phyloP scores from a whole-genome alignment of 371 early-diverging fungal species.

The Mucor ambiguus region DNA sequence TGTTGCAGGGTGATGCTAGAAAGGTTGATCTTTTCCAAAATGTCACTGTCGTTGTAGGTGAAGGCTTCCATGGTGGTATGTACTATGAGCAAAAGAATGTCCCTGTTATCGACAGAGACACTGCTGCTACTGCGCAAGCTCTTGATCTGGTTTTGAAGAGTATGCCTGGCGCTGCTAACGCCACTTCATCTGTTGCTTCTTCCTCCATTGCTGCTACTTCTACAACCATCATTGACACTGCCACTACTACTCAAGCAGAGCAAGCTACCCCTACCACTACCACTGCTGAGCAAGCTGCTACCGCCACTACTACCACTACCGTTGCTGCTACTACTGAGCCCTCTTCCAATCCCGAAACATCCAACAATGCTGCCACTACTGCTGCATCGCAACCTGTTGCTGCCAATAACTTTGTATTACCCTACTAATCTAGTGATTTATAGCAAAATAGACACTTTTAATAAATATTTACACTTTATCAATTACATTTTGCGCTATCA shows the following conservation, averaged over 20 bases:
- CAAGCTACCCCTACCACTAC: constrained; percentile 1
- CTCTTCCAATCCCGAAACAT: background rate
- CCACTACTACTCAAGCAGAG: constrained; percentile 9
- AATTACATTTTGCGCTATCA: too few relatives aligned
- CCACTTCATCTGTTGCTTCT: background rate
- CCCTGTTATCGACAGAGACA: constrained; percentile 19
- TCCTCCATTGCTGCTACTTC: background rate
- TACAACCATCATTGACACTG: background rate
- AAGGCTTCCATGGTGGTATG: constrained; percentile 35
- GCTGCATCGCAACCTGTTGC: background rate
- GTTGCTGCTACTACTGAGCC: background rate
- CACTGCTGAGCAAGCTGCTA: background rate
- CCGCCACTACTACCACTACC: background rate
- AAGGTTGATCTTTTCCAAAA: constrained; percentile 38
- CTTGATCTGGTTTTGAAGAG: constrained; percentile 1
- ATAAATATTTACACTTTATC: background rate
- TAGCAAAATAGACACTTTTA: background rate
- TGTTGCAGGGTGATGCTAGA: constrained; percentile 16
- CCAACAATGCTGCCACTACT: background rate
- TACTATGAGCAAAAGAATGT: constrained; percentile 41
- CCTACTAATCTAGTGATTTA: background rate
- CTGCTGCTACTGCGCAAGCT: constrained; percentile 6
- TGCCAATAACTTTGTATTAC: constrained; percentile 4
- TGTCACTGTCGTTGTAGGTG: constrained; percentile 39
- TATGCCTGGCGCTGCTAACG: background rate